A percentile compares a stretch with the other conserved stretches of the same genome.
These are phyloP conservation scores for Cytospora leucostoma DNA, from an alignment of 2,329 filamentous ascomycete genomes.

Conservation along the genomic window DNA sequence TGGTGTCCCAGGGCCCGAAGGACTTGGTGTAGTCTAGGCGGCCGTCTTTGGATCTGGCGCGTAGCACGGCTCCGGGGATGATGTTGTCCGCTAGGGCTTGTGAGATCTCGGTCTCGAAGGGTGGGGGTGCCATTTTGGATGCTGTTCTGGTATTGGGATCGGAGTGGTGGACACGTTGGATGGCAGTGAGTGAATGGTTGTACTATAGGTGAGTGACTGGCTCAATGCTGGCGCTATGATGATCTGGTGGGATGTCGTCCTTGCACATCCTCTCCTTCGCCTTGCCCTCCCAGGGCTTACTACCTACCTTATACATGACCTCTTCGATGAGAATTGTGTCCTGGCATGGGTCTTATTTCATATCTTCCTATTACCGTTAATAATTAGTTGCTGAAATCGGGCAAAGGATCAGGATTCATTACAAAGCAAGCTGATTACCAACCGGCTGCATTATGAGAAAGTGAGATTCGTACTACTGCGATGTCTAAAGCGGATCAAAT, in stretches of 20 bases:
- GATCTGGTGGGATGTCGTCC: too few species aligned
- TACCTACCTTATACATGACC: too few species aligned
- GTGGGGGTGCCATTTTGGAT: not conserved
- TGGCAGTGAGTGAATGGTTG: not conserved
- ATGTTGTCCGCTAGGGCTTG: slow-evolving; percentile 11
- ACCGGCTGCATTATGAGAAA: not conserved
- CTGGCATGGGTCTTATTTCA: too few species aligned
- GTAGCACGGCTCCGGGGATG: slow-evolving; percentile 18
- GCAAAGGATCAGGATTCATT: too few species aligned
- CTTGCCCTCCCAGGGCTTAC: too few species aligned
- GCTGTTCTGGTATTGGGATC: not conserved
- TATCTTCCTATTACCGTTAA: too few species aligned
- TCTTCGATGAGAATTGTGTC: too few species aligned
- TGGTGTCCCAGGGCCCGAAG: slow-evolving; percentile 9
- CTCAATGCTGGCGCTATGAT: too few species aligned
- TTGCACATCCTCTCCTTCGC: too few species aligned
- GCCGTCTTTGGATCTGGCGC: slow-evolving; percentile 10
- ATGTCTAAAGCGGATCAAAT: too few species aligned
- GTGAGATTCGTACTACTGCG: not conserved
- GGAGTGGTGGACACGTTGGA: not conserved
- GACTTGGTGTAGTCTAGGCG: slow-evolving; percentile 5
- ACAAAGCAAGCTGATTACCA: not conserved
- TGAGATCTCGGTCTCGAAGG: slow-evolving; percentile 9
- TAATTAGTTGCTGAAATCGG: not conserved
- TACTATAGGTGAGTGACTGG: too few species aligned